Evolutionary conservation across 2,329 filamentous ascomycete genomes (phyloP), one percentile per base, ranked within the genome.

Genomic region (Cryphonectria carpinicola): DNA sequence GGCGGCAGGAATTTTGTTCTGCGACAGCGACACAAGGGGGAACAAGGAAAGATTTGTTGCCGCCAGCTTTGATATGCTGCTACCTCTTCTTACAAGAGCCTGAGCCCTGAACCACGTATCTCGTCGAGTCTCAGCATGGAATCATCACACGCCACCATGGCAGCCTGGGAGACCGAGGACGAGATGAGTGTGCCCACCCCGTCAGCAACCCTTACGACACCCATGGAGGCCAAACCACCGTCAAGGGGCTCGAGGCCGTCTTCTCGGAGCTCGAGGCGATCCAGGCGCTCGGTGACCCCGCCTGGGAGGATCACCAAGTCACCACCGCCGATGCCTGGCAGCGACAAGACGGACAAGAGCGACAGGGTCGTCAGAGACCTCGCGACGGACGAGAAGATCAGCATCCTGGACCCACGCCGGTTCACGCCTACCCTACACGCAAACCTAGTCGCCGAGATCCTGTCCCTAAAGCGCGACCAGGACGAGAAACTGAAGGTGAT

Each of bases 371-470:
- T 87, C 19, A 84, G 85, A 70, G 90, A 93, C 78, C 80, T 88
- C 35, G 82, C 84, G 32, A 87, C 82, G 68, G 90, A 95, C 74
- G 92, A 95, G 73, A 88, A 84, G 61, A 89, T 94, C 70, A 87
- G 88, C 75, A 90, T 94, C 32, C 84, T 98, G 41, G 96, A 99
- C 78, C 94, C 96, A 3, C 90, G 95, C 69, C 89, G 96, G 52
- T 98, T 99, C 78, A 99, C 96, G 0, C 96, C 96, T 1, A 98
- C 95, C 0, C 83, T 99, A 14, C 96, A 98, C 80, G 96, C 96
- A 11, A 98, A 93, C 65, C 84, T 99, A 8, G 95, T 99, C 0
- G 95, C 95, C 0, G 96, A 99, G 80, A 99, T 99, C 73, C 84
- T 99, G 54, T 89, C 90, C 2, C 83, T 99, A 65, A 90, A 95